A percentile compares a stretch with the other conserved stretches of the same genome.
Conservation (phyloP, 495 filamentous ascomycete species). For the Tricharina praecox region DNA sequence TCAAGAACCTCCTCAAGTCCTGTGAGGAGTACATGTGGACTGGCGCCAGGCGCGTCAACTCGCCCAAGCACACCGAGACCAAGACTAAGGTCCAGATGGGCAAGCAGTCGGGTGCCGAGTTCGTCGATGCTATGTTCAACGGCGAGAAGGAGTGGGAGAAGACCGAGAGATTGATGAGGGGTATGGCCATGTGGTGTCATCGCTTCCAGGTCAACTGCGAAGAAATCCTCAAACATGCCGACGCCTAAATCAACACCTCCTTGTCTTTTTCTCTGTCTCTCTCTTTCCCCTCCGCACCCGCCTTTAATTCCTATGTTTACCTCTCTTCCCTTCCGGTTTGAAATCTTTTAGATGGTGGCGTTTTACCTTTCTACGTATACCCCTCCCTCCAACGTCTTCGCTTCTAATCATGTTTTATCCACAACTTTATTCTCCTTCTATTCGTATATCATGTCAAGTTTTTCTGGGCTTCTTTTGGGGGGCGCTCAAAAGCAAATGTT, state of each 20-base stretch:
- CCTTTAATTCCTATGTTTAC: not conserved
- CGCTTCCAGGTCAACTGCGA: conserved; percentile 96
- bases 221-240: conserved; percentile 54
- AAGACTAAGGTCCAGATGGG: conserved; percentile 63
- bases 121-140: conserved; percentile 93
- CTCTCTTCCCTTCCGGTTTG: not conserved
- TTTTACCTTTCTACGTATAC: not conserved
- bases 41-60: conserved; percentile 45
- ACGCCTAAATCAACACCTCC: too few relatives aligned
- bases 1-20: conserved; percentile 70
- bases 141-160: conserved; percentile 77
- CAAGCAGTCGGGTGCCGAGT: conserved; percentile 84
- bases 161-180: conserved; percentile 90
- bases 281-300: not conserved
- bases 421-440: not conserved
- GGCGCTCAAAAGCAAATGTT: conserved; percentile 4
- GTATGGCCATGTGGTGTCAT: conserved; percentile 82
- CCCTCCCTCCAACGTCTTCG: not conserved
- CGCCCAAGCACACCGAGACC: conserved; percentile 38
- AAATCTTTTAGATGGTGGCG: conserved; percentile 1
- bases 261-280: too few relatives aligned
- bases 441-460: not conserved
- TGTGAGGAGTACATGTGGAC: conserved; percentile 91
- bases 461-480: not conserved
- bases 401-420: conserved; percentile 6